phyloP scores from a whole-genome alignment of 768 basidiomycete genomes.

The Leccinum sublutescens region DNA sequence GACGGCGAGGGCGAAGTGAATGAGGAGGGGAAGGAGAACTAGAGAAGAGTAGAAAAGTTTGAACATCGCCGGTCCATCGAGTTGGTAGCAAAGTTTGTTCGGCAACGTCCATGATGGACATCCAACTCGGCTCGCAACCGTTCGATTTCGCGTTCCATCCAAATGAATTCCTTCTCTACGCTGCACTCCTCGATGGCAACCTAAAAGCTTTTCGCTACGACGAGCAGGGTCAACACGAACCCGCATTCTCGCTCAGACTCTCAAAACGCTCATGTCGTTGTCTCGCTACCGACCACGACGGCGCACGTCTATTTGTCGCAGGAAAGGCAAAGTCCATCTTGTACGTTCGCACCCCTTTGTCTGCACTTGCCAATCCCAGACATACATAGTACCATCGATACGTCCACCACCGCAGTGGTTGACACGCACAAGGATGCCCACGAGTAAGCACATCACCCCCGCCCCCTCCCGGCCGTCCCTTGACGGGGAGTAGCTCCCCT shows the following conservation, averaged over 20 bases:
- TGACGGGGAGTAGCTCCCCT: slow-evolving; percentile 56
- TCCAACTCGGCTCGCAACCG: slow-evolving; percentile 71
- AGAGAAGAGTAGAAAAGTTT: slow-evolving; percentile 24
- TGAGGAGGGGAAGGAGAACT: slow-evolving; percentile 28
- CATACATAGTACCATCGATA: slow-evolving; percentile 61
- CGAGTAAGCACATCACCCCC: slow-evolving; percentile 51
- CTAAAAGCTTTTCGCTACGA: slow-evolving; percentile 82
- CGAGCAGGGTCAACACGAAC: slow-evolving; percentile 56
- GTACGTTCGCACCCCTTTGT: slow-evolving; percentile 45
- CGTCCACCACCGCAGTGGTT: slow-evolving; percentile 50
- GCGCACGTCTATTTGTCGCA: slow-evolving; percentile 67
- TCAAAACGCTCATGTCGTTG: slow-evolving; percentile 84
- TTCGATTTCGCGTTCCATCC: slow-evolving; percentile 94
- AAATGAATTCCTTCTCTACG: slow-evolving; percentile 62
- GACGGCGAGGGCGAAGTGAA: slow-evolving; percentile 32
- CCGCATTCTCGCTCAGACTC: slow-evolving; percentile 60
- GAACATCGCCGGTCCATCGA: slow-evolving; percentile 38
- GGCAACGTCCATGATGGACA: slow-evolving; percentile 47
- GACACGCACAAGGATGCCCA: slow-evolving; percentile 54
- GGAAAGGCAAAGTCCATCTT: slow-evolving; percentile 80
- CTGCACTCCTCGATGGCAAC: slow-evolving; percentile 77
- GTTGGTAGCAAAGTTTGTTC: background rate
- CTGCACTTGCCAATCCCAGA: slow-evolving; percentile 10
- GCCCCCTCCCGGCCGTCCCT: slow-evolving; percentile 9
- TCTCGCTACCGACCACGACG: slow-evolving; percentile 65